Conservation (phyloP, 306 rosid species). For the Pterocarpus santalinus region DNA sequence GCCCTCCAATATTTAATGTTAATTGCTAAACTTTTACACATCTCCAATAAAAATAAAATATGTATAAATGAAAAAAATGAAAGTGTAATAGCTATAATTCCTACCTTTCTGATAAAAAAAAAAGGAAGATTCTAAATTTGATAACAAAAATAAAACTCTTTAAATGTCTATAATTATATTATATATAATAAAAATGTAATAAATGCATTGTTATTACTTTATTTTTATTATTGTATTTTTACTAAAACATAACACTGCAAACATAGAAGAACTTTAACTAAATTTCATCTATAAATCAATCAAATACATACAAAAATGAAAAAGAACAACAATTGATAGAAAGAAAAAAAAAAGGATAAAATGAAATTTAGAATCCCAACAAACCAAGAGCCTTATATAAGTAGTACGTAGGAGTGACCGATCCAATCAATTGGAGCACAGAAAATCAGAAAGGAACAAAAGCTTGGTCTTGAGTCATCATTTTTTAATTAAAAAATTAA, state of each 20-base stretch:
- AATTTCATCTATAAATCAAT: too few relatives aligned
- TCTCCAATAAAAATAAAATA: not conserved
- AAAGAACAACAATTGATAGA: not conserved
- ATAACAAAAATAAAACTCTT: too few relatives aligned
- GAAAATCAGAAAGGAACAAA: constrained; percentile 9
- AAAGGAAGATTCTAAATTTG: too few relatives aligned
- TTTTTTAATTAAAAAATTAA: not conserved
- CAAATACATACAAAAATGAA: too few relatives aligned
- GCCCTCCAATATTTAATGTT: not conserved
- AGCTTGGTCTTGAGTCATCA: not conserved
- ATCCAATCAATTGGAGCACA: not conserved
- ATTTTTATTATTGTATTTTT: too few relatives aligned
- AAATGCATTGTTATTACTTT: too few relatives aligned
- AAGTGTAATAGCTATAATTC: too few relatives aligned
- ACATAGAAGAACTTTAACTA: too few relatives aligned
- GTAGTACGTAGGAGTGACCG: not conserved
- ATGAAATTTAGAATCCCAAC: constrained; percentile 39
- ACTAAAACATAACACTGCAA: too few relatives aligned
- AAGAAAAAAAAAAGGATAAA: not conserved
- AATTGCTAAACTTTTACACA: not conserved
- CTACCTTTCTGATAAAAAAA: too few relatives aligned
- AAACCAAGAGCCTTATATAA: not conserved
- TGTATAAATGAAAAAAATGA: not conserved
- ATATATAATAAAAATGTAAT: too few relatives aligned
- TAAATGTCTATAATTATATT: too few relatives aligned